These are phyloP conservation scores for Botrytis porri DNA, from an alignment of 2,329 filamentous ascomycete genomes.

Conservation along the genomic window DNA sequence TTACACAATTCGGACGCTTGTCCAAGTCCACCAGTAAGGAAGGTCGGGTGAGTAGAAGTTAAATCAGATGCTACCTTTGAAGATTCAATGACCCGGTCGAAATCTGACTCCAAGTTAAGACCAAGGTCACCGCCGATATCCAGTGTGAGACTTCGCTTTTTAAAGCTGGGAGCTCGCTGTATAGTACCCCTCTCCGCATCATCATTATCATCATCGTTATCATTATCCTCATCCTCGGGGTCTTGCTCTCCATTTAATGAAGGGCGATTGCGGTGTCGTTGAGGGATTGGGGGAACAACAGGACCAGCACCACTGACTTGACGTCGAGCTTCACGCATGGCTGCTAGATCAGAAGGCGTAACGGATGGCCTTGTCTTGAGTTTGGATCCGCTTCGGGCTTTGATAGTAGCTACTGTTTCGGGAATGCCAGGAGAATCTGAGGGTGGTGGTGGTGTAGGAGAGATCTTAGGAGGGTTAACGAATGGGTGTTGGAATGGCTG, in stretches of 20 bases:
- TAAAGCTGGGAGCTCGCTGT: constrained; percentile 65
- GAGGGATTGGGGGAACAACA: constrained; percentile 57
- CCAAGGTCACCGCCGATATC: constrained; percentile 72
- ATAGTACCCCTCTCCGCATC: constrained; percentile 37
- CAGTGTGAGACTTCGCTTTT: constrained; percentile 78
- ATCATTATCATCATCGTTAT: constrained; percentile 30
- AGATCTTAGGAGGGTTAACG: constrained; percentile 44
- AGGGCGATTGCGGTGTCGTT: constrained; percentile 55
- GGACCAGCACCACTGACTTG: constrained; percentile 76
- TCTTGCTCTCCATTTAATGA: constrained; percentile 47
- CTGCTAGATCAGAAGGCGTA: constrained; percentile 76
- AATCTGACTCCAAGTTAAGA: constrained; percentile 85
- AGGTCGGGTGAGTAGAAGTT: constrained; percentile 31
- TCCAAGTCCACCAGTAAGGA: constrained; percentile 37
- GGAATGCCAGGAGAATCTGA: constrained; percentile 63
- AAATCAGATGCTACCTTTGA: constrained; percentile 79
- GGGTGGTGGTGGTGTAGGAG: constrained; percentile 29
- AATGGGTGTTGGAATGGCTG: constrained; percentile 10
- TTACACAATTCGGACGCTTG: constrained; percentile 44
- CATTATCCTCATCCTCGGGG: constrained; percentile 28
- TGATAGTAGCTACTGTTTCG: constrained; percentile 82
- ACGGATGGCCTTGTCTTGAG: constrained; percentile 87
- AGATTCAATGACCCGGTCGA: constrained; percentile 89
- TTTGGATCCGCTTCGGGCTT: constrained; percentile 73
- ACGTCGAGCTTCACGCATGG: constrained; percentile 83